Evolutionary conservation across 176 grass and related monocot species (phyloP).

Genomic region (Hordeum marinum): DNA sequence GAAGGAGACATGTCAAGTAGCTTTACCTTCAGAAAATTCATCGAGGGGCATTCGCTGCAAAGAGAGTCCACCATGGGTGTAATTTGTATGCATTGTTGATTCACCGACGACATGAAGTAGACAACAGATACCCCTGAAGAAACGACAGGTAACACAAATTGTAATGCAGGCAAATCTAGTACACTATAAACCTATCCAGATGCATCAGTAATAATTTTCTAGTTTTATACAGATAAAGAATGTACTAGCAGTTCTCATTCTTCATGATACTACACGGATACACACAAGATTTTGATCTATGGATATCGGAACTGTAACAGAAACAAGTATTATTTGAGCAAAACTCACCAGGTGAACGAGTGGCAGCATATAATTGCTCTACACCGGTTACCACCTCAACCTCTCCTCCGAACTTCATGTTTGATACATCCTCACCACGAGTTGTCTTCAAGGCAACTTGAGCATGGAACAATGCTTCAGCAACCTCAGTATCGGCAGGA

Average conservation of each 20-base stretch:
- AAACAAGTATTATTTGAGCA: neutral
- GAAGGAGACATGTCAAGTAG: neutral
- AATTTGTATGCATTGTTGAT: slow-evolving; percentile 67
- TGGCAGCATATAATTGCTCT: slow-evolving; percentile 71
- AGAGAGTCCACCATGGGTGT: slow-evolving; percentile 57
- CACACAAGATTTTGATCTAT: neutral
- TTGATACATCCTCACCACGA: slow-evolving; percentile 79
- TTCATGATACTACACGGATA: neutral
- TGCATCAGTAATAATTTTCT: neutral
- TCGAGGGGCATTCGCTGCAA: slow-evolving; percentile 69
- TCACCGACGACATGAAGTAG: slow-evolving; percentile 69
- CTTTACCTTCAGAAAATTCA: slow-evolving; percentile 88
- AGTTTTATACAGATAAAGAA: neutral
- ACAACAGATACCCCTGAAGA: slow-evolving; percentile 73
- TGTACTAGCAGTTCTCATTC: neutral
- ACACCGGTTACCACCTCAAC: slow-evolving; percentile 55
- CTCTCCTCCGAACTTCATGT: slow-evolving; percentile 95
- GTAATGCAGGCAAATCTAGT: neutral
- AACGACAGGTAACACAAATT: neutral
- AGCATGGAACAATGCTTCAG: slow-evolving; percentile 75
- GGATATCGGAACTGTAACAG: neutral
- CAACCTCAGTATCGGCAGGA: slow-evolving; percentile 64
- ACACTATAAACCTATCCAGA: slow-evolving; percentile 18
- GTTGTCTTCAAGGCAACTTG: slow-evolving; percentile 75
- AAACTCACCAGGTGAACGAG: slow-evolving; percentile 60